Conservation (phyloP, 1,284 basidiomycete genomes). For the Trametes versicolor region DNA sequence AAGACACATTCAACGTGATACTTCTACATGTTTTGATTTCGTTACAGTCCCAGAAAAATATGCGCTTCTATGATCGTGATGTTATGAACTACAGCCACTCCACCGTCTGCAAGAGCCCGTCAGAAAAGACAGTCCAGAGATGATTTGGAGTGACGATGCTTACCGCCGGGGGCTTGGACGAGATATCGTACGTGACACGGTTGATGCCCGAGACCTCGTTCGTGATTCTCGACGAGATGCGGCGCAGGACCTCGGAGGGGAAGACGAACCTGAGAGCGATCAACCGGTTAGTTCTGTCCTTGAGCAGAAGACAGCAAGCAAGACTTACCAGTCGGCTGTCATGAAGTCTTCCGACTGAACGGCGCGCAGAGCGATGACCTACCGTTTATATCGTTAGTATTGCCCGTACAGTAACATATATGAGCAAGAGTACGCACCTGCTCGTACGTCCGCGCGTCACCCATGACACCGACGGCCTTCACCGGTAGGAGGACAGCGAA, state of each 20-base stretch:
- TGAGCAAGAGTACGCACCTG: constrained; percentile 65
- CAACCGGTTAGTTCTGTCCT: not conserved
- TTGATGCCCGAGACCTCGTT: constrained; percentile 97
- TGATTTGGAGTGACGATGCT: constrained; percentile 37
- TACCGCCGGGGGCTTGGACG: constrained; percentile 95
- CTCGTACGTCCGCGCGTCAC: constrained; percentile 97
- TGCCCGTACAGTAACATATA: not conserved
- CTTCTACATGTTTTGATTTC: too few species aligned
- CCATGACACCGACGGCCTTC: constrained; percentile 97
- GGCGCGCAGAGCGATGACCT: constrained; percentile 91
- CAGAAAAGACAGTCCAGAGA: not conserved
- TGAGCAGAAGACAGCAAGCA: not conserved
- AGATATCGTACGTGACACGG: constrained; percentile 95
- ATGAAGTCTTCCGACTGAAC: constrained; percentile 97
- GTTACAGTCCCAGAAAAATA: not conserved
- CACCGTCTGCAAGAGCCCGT: constrained; percentile 36
- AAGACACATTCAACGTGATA: too few species aligned
- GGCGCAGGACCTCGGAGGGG: constrained; percentile 90
- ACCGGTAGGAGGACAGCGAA: constrained; percentile 98
- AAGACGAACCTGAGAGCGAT: constrained; percentile 82
- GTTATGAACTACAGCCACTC: constrained; percentile 39
- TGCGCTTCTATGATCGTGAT: not conserved
- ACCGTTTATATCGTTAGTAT: constrained; percentile 1
- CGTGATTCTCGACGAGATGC: constrained; percentile 96
- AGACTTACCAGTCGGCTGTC: constrained; percentile 90